Evolutionary conservation across 352 stramenopile genomes (phyloP).

Genomic region (Globisporangium nunn): DNA sequence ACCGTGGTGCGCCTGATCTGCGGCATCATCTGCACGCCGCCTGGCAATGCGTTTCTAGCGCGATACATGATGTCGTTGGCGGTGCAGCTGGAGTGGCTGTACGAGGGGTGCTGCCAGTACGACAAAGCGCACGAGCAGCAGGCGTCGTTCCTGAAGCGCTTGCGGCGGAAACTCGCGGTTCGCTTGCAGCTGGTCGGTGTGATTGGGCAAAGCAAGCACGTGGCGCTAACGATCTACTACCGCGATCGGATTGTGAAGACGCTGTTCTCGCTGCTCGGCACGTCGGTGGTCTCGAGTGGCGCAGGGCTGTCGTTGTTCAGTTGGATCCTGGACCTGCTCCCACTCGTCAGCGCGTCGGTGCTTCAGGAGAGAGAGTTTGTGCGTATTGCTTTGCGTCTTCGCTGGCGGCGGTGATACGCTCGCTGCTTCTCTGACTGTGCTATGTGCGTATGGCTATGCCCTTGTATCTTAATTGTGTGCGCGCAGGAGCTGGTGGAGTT

Average conservation of each 20-base stretch:
- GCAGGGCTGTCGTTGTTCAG: slow-evolving; percentile 72
- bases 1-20: slow-evolving; percentile 67
- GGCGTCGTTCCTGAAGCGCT: slow-evolving; percentile 34
- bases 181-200: slow-evolving; percentile 72
- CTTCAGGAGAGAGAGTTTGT: slow-evolving; percentile 74
- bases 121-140: slow-evolving; percentile 22
- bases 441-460: no score
- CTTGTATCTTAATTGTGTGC: background rate
- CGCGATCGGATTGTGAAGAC: slow-evolving; percentile 81
- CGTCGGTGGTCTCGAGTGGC: slow-evolving; percentile 47
- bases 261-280: slow-evolving; percentile 70
- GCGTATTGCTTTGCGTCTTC: slow-evolving; percentile 18
- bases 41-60: slow-evolving; percentile 58
- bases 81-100: slow-evolving; percentile 64
- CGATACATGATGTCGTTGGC: slow-evolving; percentile 87
- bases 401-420: background rate
- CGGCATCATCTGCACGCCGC: slow-evolving; percentile 65
- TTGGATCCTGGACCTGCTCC: slow-evolving; percentile 85
- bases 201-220: slow-evolving; percentile 66
- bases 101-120: slow-evolving; percentile 48
- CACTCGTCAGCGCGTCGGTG: slow-evolving; percentile 62
- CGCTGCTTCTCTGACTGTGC: slow-evolving; percentile 5
- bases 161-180: slow-evolving; percentile 70
- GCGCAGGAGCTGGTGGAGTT: slow-evolving; percentile 61
- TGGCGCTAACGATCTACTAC: slow-evolving; percentile 76